Evolutionary conservation across 441 rosid genomes (phyloP).

Genomic region (Sinapis alba): DNA sequence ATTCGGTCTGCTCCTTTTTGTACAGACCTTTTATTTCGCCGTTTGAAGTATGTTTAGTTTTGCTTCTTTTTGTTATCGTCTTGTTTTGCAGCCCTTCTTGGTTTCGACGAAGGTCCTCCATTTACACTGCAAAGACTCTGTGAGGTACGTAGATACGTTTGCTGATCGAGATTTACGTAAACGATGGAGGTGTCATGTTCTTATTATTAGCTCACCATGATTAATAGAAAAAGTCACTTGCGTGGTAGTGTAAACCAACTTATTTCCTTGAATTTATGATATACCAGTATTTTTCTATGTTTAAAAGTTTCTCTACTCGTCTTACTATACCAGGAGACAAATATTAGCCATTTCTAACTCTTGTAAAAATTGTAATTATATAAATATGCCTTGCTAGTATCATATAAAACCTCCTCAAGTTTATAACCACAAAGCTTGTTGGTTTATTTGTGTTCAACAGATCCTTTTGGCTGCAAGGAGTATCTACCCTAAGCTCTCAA

Average conservation of each 20-base stretch:
- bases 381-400: slow-evolving; percentile 9
- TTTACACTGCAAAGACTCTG: slow-evolving; percentile 94
- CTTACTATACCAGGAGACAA: not conserved
- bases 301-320: not conserved
- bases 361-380: not conserved
- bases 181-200: not conserved
- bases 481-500: slow-evolving; percentile 85
- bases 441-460: slow-evolving; percentile 45
- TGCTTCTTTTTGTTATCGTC: not conserved
- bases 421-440: not conserved
- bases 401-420: not conserved
- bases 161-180: not conserved
- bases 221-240: not conserved
- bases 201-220: not conserved
- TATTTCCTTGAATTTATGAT: not conserved
- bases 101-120: slow-evolving; percentile 88
- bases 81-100: slow-evolving; percentile 63
- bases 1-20: not conserved
- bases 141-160: slow-evolving; percentile 57
- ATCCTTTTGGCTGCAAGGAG: slow-evolving; percentile 70
- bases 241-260: too few species aligned
- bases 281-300: not conserved
- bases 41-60: not conserved
- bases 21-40: not conserved
- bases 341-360: not conserved